Percentiles rank a stretch among this genome's conserved stretches.
These are phyloP conservation scores for Linum usitatissimum DNA, from an alignment of 345 rosid genomes.

Conservation along the genomic window DNA sequence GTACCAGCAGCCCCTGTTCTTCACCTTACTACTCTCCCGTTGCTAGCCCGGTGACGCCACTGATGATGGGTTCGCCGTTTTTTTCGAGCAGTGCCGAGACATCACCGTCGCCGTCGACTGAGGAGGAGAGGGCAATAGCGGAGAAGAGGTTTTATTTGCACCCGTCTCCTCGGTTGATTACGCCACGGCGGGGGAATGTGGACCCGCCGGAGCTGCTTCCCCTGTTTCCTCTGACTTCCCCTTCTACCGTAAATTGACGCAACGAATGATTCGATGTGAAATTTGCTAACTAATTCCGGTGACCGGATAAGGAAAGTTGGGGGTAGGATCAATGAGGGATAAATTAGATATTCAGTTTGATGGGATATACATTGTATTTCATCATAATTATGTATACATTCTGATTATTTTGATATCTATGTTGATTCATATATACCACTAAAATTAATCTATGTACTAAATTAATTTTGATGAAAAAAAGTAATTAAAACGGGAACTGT, in stretches of 20 bases:
- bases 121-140: slow-evolving; percentile 26
- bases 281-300: too few species aligned
- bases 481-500: too few species aligned
- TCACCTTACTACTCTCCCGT: slow-evolving; percentile 16
- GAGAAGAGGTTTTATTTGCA: slow-evolving; percentile 18
- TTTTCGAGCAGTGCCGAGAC: slow-evolving; percentile 20
- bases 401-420: too few species aligned
- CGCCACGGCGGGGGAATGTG: slow-evolving; percentile 12
- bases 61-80: slow-evolving; percentile 13
- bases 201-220: slow-evolving; percentile 17
- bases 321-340: too few species aligned
- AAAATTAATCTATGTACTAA: too few species aligned
- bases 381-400: too few species aligned
- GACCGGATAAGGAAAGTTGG: too few species aligned
- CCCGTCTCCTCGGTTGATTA: slow-evolving; percentile 13
- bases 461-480: too few species aligned
- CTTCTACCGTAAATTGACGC: not conserved
- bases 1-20: not conserved
- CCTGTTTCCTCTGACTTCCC: slow-evolving; percentile 19
- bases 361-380: too few species aligned
- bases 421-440: too few species aligned
- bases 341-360: too few species aligned
- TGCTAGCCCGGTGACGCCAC: slow-evolving; percentile 36
- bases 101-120: slow-evolving; percentile 28
- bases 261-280: too few species aligned